These are phyloP conservation scores for Isoetes taiwanensis DNA, from an alignment of 75 land plant species.

Conservation along the genomic window DNA sequence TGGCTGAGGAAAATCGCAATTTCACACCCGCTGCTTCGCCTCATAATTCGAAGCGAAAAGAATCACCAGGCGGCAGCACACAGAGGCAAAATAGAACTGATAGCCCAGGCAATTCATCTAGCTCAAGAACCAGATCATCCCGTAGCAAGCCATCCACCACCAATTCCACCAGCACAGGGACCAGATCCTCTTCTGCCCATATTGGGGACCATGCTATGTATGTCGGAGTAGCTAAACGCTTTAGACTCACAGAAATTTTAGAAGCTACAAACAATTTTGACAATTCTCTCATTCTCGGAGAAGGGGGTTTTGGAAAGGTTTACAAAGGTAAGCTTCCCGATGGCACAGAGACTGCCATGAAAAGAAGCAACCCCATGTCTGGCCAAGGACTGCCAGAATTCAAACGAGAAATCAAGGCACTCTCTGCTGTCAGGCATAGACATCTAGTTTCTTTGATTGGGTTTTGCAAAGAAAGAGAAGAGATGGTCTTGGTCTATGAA, in stretches of 20 bases:
- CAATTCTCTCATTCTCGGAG: neutral
- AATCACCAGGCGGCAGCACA: too few species aligned
- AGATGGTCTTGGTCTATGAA: constrained; percentile 2
- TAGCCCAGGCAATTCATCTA: too few species aligned
- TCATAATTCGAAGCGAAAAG: too few species aligned
- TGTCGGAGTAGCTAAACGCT: neutral
- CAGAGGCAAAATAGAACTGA: too few species aligned
- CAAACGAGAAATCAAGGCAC: neutral
- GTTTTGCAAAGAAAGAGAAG: neutral
- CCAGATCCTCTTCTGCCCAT: neutral
- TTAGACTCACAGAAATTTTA: neutral
- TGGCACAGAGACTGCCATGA: neutral
- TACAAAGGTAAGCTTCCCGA: neutral
- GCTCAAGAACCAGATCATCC: too few species aligned
- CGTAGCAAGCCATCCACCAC: too few species aligned
- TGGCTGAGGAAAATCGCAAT: too few species aligned
- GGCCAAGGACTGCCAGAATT: neutral
- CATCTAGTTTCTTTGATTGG: constrained; percentile 1
- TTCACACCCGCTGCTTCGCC: too few species aligned
- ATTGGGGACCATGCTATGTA: neutral
- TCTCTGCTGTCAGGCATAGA: neutral
- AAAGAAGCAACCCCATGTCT: neutral
- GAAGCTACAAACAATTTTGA: constrained; percentile 6
- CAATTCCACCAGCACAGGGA: constrained; percentile 1
- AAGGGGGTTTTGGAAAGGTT: constrained; percentile 1